phyloP scores from a whole-genome alignment of 2,329 filamentous ascomycete genomes.

The Tolypocladium pustulatum region DNA sequence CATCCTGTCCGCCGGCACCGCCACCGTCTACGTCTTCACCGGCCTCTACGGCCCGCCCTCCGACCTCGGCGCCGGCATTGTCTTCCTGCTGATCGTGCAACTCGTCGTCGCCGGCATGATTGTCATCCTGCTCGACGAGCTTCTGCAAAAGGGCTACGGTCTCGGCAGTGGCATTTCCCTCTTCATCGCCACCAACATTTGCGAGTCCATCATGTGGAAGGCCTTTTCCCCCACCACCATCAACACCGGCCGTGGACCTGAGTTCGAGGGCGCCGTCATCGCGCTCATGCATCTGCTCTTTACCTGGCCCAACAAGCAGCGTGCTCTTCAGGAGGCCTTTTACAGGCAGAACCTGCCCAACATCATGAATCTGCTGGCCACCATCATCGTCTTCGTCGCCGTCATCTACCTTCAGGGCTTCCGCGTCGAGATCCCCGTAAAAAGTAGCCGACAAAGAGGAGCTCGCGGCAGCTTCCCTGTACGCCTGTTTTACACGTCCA shows the following conservation, averaged over 20 bases:
- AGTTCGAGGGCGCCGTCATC: constrained; percentile 98
- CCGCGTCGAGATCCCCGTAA: constrained; percentile 99
- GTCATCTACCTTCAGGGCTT: constrained; percentile 99
- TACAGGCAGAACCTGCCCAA: constrained; percentile 99
- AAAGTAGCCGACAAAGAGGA: constrained; percentile 97
- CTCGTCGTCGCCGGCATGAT: constrained; percentile 95
- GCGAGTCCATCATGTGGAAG: constrained; percentile 99
- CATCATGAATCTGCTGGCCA: constrained; percentile 96
- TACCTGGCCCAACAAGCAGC: constrained; percentile 99
- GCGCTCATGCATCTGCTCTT: constrained; percentile 95
- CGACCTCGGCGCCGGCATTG: constrained; percentile 94
- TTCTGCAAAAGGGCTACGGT: constrained; percentile 98
- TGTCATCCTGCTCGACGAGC: constrained; percentile 97
- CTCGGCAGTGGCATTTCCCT: constrained; percentile 97
- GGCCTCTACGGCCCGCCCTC: constrained; percentile 95
- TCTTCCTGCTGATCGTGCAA: constrained; percentile 96
- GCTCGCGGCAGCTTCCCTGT: constrained; percentile 97
- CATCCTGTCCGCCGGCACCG: constrained; percentile 93
- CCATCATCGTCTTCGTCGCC: constrained; percentile 83
- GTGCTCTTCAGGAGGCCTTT: constrained; percentile 95
- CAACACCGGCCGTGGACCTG: constrained; percentile 97
- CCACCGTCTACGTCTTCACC: constrained; percentile 96
- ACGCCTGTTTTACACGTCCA: constrained; percentile 99
- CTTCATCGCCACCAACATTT: constrained; percentile 99
- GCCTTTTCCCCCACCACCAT: constrained; percentile 98